Percentiles rank a stretch among this genome's conserved stretches.
Conservation (phyloP, 2,329 filamentous ascomycete genomes). For the Penicillium freii region DNA sequence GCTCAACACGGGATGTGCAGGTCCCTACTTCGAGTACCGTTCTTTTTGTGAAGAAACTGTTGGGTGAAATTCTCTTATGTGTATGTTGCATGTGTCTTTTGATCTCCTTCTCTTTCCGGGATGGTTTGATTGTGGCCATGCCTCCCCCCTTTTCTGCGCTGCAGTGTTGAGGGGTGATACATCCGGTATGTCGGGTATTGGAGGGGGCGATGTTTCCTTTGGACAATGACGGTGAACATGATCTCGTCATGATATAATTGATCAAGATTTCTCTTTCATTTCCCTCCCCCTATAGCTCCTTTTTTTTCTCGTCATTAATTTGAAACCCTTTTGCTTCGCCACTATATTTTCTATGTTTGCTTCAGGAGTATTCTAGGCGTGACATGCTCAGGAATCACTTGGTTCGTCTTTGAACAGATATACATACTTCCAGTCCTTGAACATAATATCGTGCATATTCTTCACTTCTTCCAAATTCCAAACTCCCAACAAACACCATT, state of each 20-base stretch:
- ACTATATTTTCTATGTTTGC: conserved; percentile 4
- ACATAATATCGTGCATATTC: neutral
- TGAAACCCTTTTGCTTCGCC: conserved; percentile 2
- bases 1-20: conserved; percentile 8
- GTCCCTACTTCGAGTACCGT: neutral
- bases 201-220: conserved; percentile 12
- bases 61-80: neutral
- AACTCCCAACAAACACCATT: neutral
- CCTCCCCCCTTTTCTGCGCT: conserved; percentile 5
- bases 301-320: conserved; percentile 6
- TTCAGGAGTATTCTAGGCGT: neutral
- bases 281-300: neutral
- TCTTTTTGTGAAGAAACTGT: neutral
- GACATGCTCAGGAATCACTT: neutral
- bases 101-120: conserved; percentile 15
- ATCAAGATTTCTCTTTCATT: neutral
- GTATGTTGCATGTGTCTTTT: conserved; percentile 9
- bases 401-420: neutral
- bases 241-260: conserved; percentile 18
- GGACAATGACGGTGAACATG: conserved; percentile 4
- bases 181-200: conserved; percentile 17
- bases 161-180: conserved; percentile 9
- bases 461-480: neutral
- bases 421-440: neutral
- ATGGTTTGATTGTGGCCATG: conserved; percentile 14